Evolutionary conservation across 805 yeast species (phyloP), one percentile per base, ranked within the genome.

Genomic region (Blastobotrys attinorum): DNA sequence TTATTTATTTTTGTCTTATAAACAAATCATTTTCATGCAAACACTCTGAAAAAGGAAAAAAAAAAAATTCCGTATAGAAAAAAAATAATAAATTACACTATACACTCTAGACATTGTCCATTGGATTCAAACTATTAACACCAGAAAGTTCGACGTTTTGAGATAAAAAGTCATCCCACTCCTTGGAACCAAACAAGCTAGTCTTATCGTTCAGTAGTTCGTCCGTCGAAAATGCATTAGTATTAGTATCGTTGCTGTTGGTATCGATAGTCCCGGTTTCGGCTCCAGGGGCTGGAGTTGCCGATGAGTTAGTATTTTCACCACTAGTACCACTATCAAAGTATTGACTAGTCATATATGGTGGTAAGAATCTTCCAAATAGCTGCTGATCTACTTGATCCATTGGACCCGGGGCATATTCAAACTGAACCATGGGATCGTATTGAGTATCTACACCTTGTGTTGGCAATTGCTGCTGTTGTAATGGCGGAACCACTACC

Each of bases 351-450:
- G 79, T 68, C 94, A 85, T 85, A 58, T 83, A 85, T 2, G 95
- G 92, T 2, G 95, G 95, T 39, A 85, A 58, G 50, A 83, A 80
- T 32, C 84, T 66, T 1, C 96, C 96, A 67, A 87, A 87, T 16
- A 87, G 72, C 56, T 85, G 89, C 56, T 85, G 77, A 59, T 87
- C 96, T 38, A 87, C 63, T 51, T 81, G 83, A 59, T 87, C 95
- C 70, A 87, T 82, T 35, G 84, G 81, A 3, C 95, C 92, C 1
- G 92, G 86, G 48, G 83, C 71, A 54, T 84, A 83, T 42, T 66
- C 43, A 11, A 25, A 25, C 29, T 25, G 29, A n/a, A n/a, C n/a
- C n/a, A n/a, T n/a, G n/a, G n/a, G n/a, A n/a, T n/a, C n/a, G 27
- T 53, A 50, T 4, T 51, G 53, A 13, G 37, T 22, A n/a, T n/a